A percentile compares a stretch with the other conserved stretches of the same genome.
Conservation (phyloP, 169 alveolate species). For the Babesia bigemina region DNA sequence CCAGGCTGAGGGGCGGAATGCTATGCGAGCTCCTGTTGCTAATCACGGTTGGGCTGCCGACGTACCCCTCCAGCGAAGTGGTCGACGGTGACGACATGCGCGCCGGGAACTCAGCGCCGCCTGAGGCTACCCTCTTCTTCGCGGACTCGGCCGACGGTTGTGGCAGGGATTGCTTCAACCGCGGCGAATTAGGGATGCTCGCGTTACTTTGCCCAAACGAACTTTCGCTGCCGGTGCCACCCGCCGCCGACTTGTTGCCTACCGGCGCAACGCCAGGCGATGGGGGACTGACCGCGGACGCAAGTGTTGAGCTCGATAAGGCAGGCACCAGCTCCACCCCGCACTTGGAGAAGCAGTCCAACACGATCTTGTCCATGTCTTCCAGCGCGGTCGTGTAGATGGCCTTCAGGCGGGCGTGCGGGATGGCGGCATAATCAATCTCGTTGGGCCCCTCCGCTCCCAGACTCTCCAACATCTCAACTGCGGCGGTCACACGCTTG, state of each 20-base stretch:
- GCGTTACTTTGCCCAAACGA: not conserved
- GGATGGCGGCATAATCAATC: conserved; percentile 52
- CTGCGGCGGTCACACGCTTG: conserved; percentile 27
- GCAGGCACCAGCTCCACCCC: conserved; percentile 1
- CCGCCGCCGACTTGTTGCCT: not conserved
- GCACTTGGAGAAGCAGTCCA: conserved; percentile 51
- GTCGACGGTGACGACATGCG: not conserved
- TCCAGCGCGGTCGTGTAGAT: conserved; percentile 68
- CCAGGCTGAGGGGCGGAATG: conserved; percentile 2
- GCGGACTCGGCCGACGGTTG: not conserved
- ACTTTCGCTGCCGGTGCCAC: not conserved
- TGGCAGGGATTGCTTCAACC: not conserved
- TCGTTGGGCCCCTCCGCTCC: conserved; percentile 17
- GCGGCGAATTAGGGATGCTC: not conserved
- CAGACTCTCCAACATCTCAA: conserved; percentile 30
- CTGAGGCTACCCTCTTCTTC: not conserved
- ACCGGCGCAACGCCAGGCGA: not conserved
- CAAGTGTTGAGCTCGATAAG: not conserved
- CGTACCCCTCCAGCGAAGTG: not conserved
- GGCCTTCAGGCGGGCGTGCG: conserved; percentile 67
- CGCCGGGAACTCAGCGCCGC: not conserved
- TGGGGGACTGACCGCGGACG: not conserved
- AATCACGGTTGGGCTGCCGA: not conserved
- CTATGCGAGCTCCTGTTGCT: not conserved
- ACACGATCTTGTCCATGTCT: conserved; percentile 67